Evolutionary conservation across 306 rosid species (phyloP).

Genomic region (Cicer pinnatifidum): DNA sequence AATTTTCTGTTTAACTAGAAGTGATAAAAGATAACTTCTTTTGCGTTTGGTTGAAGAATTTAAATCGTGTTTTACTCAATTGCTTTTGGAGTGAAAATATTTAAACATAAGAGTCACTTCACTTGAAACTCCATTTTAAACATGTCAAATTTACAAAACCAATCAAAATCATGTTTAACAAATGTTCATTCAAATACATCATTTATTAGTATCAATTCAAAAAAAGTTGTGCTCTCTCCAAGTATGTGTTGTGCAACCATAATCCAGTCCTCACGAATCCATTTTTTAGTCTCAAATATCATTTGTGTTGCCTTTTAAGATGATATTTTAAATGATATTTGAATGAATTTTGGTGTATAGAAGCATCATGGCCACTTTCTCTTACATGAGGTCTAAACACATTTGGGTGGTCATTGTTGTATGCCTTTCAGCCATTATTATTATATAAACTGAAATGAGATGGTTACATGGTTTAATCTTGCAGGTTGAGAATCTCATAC

Average conservation of each 20-base stretch:
- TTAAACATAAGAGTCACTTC: neutral
- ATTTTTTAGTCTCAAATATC: neutral
- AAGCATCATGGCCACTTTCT: neutral
- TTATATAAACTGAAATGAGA: slow-evolving; percentile 29
- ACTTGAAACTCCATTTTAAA: neutral
- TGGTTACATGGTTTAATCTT: slow-evolving; percentile 26
- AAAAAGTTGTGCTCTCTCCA: neutral
- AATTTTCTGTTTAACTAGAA: neutral
- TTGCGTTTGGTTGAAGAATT: neutral
- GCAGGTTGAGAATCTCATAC: slow-evolving; percentile 83
- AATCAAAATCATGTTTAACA: neutral
- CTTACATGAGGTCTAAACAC: neutral
- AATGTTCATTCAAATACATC: neutral
- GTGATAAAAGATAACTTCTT: neutral
- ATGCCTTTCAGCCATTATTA: slow-evolving; percentile 1
- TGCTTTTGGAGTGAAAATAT: slow-evolving; percentile 5
- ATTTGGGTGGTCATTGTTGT: slow-evolving; percentile 33
- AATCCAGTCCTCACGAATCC: slow-evolving; percentile 8
- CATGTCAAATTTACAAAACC: neutral
- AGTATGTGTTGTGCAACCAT: slow-evolving; percentile 11
- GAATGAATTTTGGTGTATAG: slow-evolving; percentile 4
- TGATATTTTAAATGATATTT: slow-evolving; percentile 7
- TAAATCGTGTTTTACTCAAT: neutral
- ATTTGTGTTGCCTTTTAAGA: neutral
- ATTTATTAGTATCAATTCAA: neutral